phyloP scores from a whole-genome alignment of 768 basidiomycete genomes.

The Rhodosporidiobolus sp. region DNA sequence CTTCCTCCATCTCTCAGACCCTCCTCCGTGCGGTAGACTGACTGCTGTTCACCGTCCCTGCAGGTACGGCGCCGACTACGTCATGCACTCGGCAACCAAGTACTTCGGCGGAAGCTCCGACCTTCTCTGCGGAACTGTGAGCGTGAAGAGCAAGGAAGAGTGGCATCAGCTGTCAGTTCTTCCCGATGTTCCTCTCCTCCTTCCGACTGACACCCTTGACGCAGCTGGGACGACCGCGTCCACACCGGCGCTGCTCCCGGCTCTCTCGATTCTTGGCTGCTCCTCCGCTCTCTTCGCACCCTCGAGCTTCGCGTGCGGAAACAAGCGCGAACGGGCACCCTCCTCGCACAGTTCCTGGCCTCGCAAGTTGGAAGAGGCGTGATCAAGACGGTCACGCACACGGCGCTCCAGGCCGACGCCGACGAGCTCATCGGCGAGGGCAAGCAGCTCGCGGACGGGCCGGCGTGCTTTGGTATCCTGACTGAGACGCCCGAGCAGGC shows the following conservation, averaged over 20 bases:
- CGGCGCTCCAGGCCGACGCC: conserved; percentile 66
- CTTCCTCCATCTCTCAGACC: not conserved
- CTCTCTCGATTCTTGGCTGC: conserved; percentile 44
- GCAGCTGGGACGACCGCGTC: conserved; percentile 58
- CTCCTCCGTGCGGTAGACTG: not conserved
- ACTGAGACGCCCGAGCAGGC: conserved; percentile 41
- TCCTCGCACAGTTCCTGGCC: conserved; percentile 68
- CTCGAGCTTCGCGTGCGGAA: conserved; percentile 73
- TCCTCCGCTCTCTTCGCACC: conserved; percentile 77
- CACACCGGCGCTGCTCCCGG: conserved; percentile 47
- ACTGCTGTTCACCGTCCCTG: not conserved
- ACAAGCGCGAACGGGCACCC: conserved; percentile 69
- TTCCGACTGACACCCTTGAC: not conserved
- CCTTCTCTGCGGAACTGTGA: conserved; percentile 71
- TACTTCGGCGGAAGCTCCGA: conserved; percentile 87
- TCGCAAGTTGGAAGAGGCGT: conserved; percentile 52
- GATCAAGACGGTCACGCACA: conserved; percentile 68
- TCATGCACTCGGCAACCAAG: conserved; percentile 57
- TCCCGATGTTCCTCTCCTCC: not conserved
- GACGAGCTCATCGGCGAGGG: conserved; percentile 61
- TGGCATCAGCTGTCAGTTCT: conserved; percentile 58
- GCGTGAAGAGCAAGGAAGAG: conserved; percentile 64
- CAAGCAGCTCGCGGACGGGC: conserved; percentile 43
- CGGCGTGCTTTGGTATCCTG: conserved; percentile 44
- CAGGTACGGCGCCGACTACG: not conserved